Percentiles rank a stretch among this genome's conserved stretches.
phyloP scores from a whole-genome alignment of 2,329 filamentous ascomycete genomes.

The Botrytis deweyae region DNA sequence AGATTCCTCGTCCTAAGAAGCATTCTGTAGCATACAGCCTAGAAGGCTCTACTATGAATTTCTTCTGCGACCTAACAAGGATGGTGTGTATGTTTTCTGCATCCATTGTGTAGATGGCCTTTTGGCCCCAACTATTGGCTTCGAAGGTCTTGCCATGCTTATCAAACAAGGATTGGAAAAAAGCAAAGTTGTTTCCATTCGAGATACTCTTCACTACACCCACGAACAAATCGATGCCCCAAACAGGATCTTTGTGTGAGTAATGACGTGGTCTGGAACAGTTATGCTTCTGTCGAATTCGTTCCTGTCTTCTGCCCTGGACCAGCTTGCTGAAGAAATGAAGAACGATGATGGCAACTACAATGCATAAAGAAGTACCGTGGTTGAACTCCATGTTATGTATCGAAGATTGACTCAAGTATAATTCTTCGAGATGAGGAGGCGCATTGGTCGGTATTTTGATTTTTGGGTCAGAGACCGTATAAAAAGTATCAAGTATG shows the following conservation, averaged over 20 bases:
- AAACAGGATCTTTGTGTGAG: background rate
- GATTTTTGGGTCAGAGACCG: background rate
- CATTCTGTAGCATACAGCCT: background rate
- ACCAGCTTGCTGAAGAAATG: background rate
- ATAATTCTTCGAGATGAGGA: background rate
- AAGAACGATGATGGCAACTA: background rate
- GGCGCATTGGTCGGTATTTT: background rate
- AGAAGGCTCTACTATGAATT: background rate
- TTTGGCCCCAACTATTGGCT: background rate
- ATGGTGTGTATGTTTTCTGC: background rate
- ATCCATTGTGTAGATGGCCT: background rate
- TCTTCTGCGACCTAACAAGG: background rate
- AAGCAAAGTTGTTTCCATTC: background rate
- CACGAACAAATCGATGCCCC: background rate
- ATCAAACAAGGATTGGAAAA: background rate
- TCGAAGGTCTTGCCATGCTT: background rate
- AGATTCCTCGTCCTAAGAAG: background rate
- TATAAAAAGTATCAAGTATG: background rate
- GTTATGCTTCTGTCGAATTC: background rate
- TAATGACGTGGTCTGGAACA: background rate
- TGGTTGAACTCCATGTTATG: background rate
- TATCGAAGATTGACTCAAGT: background rate
- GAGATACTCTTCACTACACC: background rate
- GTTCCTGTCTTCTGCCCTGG: background rate
- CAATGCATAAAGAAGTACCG: background rate